phyloP scores from a whole-genome alignment of 176 grass and related monocot genomes.

The Triticum turgidum region DNA sequence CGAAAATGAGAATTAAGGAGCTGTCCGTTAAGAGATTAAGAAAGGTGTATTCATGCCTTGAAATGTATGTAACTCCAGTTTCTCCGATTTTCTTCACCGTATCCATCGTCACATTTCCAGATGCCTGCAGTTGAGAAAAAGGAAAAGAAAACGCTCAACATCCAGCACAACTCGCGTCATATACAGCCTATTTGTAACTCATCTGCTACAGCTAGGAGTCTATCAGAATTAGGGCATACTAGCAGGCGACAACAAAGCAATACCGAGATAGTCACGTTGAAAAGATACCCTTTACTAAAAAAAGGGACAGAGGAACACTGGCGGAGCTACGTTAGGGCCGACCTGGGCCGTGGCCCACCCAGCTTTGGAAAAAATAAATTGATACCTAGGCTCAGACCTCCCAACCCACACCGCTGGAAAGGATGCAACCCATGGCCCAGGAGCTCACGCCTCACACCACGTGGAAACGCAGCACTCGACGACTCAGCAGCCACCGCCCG shows the following conservation, averaged over 20 bases:
- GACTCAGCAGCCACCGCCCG: too few relatives aligned
- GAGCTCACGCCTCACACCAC: too few relatives aligned
- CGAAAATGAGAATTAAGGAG: neutral
- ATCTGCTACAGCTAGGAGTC: neutral
- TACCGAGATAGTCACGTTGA: neutral
- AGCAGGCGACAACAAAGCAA: neutral
- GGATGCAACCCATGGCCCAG: too few relatives aligned
- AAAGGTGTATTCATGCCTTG: slow-evolving; percentile 46
- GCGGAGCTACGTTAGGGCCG: too few relatives aligned
- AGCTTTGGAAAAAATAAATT: too few relatives aligned
- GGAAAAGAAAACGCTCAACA: neutral
- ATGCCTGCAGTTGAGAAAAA: slow-evolving; percentile 58
- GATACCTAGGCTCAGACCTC: too few relatives aligned
- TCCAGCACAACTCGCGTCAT: neutral
- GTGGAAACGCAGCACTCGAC: too few relatives aligned
- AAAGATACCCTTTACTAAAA: neutral
- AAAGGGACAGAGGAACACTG: neutral
- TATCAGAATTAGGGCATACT: neutral
- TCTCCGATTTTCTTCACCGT: slow-evolving; percentile 92
- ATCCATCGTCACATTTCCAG: slow-evolving; percentile 90
- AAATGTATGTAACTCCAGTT: slow-evolving; percentile 91
- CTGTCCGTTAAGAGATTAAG: neutral
- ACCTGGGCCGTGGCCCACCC: too few relatives aligned
- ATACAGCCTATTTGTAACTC: too few relatives aligned
- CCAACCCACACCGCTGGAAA: too few relatives aligned